Conservation (phyloP, 805 yeast genomes). For the Pichia californica region DNA sequence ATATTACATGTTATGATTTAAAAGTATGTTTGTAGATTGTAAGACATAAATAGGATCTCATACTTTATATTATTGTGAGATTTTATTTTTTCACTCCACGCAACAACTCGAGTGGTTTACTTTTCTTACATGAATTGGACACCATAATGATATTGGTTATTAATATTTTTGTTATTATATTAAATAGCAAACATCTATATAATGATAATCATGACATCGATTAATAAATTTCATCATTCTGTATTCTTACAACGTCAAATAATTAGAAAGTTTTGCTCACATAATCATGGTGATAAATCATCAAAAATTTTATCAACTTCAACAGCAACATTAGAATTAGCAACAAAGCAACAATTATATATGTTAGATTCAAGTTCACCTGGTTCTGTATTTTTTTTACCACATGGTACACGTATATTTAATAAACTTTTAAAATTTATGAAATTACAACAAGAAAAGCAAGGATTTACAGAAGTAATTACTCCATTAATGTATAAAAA, state of each 20-base stretch:
- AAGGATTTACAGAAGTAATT: slow-evolving; percentile 87
- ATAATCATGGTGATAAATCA: slow-evolving; percentile 12
- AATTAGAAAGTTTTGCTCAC: slow-evolving; percentile 4
- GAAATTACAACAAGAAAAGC: slow-evolving; percentile 73
- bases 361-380: slow-evolving; percentile 80
- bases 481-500: slow-evolving; percentile 85
- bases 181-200: too few species aligned
- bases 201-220: too few species aligned
- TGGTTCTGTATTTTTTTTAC: slow-evolving; percentile 86
- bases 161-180: too few species aligned
- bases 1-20: too few species aligned
- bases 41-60: too few species aligned
- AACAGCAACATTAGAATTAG: slow-evolving; percentile 36
- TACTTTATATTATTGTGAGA: too few species aligned
- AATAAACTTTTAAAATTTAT: slow-evolving; percentile 74
- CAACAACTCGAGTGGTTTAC: too few species aligned
- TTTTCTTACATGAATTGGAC: too few species aligned
- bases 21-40: too few species aligned
- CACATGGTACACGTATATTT: slow-evolving; percentile 86
- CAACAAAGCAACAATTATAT: slow-evolving; percentile 67
- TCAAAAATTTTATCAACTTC: slow-evolving; percentile 19
- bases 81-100: too few species aligned
- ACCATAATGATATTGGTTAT: too few species aligned
- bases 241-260: background rate
- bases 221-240: too few species aligned